A percentile compares a stretch with the other conserved stretches of the same genome.
Conservation (phyloP, 352 stramenopile species). For the Phytophthora lateralis region DNA sequence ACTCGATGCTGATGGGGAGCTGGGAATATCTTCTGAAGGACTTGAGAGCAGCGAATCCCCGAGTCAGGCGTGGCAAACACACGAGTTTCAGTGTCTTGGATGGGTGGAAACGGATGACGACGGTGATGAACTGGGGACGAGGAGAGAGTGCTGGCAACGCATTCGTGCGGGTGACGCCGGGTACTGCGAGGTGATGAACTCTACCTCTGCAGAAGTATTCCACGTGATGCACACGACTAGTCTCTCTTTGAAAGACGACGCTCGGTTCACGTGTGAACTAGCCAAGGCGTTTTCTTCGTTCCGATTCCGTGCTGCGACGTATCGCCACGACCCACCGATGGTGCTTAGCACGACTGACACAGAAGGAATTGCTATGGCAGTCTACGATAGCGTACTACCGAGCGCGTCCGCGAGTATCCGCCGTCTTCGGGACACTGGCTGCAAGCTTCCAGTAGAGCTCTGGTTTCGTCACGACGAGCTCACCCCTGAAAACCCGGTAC, state of each 20-base stretch:
- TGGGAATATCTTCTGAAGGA: background rate
- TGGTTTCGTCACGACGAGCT: constrained; percentile 65
- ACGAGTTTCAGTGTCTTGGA: constrained; percentile 68
- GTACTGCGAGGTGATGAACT: constrained; percentile 70
- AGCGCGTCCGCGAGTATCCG: constrained; percentile 57
- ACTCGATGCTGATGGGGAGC: background rate
- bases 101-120: constrained; percentile 70
- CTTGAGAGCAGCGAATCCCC: constrained; percentile 18
- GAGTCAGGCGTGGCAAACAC: constrained; percentile 28
- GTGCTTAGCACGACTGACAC: constrained; percentile 2
- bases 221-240: constrained; percentile 70
- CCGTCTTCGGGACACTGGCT: constrained; percentile 43
- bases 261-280: constrained; percentile 72
- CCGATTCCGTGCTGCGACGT: constrained; percentile 41
- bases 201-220: constrained; percentile 51
- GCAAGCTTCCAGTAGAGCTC: constrained; percentile 53
- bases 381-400: constrained; percentile 49
- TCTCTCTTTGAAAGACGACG: constrained; percentile 67
- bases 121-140: constrained; percentile 47
- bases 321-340: constrained; percentile 69
- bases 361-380: constrained; percentile 54
- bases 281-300: constrained; percentile 66
- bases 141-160: constrained; percentile 68
- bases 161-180: constrained; percentile 57
- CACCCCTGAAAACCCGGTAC: constrained; percentile 38